These are phyloP conservation scores for Cercospora beticola DNA, from an alignment of 2,329 filamentous ascomycete genomes.

Conservation along the genomic window DNA sequence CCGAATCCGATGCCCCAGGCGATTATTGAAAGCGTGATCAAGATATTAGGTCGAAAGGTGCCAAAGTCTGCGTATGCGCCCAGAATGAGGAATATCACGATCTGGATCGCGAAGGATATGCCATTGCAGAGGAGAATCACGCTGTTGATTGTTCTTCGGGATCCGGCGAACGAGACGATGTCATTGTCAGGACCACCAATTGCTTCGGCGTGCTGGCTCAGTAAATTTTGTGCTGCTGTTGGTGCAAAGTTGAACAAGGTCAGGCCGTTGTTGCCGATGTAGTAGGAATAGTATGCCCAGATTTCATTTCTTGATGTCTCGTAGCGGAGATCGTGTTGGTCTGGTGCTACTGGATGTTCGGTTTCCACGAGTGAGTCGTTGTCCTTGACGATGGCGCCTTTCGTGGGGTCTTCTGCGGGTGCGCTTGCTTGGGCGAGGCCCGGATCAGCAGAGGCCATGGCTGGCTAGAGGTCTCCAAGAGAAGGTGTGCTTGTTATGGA, in stretches of 20 bases:
- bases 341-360: constrained; percentile 51
- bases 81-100: constrained; percentile 55
- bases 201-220: constrained; percentile 58
- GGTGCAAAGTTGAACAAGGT: constrained; percentile 64
- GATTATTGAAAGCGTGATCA: constrained; percentile 60
- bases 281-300: constrained; percentile 53
- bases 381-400: constrained; percentile 31
- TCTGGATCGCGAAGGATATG: constrained; percentile 66
- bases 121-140: constrained; percentile 67
- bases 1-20: constrained; percentile 65
- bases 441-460: constrained; percentile 39
- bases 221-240: constrained; percentile 64
- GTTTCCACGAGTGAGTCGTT: constrained; percentile 29
- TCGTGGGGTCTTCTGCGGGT: constrained; percentile 34
- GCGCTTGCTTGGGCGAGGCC: constrained; percentile 34
- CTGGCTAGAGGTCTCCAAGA: constrained; percentile 20
- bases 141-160: constrained; percentile 60
- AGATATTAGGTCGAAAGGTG: constrained; percentile 61
- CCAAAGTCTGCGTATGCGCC: constrained; percentile 64
- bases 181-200: constrained; percentile 44
- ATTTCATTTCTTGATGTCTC: constrained; percentile 56
- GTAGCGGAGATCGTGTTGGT: constrained; percentile 55
- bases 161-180: constrained; percentile 57
- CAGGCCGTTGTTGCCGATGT: constrained; percentile 65
- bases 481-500: constrained; percentile 11